phyloP scores from a whole-genome alignment of 2,329 filamentous ascomycete genomes.

The Cadophora luteo-olivacea region DNA sequence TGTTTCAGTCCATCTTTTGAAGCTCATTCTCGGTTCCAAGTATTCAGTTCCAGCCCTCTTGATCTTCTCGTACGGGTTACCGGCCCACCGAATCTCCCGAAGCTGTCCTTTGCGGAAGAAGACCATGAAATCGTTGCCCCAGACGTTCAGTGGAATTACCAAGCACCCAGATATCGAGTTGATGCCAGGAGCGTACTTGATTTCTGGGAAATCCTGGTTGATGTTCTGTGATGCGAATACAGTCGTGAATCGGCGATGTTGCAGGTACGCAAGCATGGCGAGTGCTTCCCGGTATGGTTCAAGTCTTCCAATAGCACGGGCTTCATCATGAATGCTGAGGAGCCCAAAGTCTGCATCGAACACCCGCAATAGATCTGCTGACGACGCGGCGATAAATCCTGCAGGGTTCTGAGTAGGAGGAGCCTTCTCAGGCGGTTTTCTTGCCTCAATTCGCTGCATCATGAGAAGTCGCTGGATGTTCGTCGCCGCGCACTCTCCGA shows the following conservation, averaged over 20 bases:
- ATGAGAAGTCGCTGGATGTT: slow-evolving; percentile 38
- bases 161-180: slow-evolving; percentile 77
- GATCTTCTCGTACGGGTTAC: slow-evolving; percentile 84
- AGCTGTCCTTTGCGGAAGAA: slow-evolving; percentile 84
- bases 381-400: slow-evolving; percentile 89
- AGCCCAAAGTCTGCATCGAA: slow-evolving; percentile 90
- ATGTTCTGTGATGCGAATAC: slow-evolving; percentile 83
- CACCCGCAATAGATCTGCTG: slow-evolving; percentile 80
- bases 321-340: slow-evolving; percentile 83
- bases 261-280: slow-evolving; percentile 83
- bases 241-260: slow-evolving; percentile 75
- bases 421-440: slow-evolving; percentile 23
- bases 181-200: slow-evolving; percentile 81
- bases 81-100: slow-evolving; percentile 79
- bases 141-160: slow-evolving; percentile 78
- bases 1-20: slow-evolving; percentile 81
- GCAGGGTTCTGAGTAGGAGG: slow-evolving; percentile 30
- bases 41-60: slow-evolving; percentile 76
- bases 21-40: slow-evolving; percentile 80
- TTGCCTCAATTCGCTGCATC: slow-evolving; percentile 32
- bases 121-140: slow-evolving; percentile 84
- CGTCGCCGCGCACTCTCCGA: slow-evolving; percentile 48
- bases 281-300: slow-evolving; percentile 83
- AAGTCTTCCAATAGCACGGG: slow-evolving; percentile 79
- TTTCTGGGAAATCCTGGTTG: slow-evolving; percentile 76